A percentile compares a stretch with the other conserved stretches of the same genome.
Conservation (phyloP, 2,329 filamentous ascomycete species). For the Neurospora crassa region DNA sequence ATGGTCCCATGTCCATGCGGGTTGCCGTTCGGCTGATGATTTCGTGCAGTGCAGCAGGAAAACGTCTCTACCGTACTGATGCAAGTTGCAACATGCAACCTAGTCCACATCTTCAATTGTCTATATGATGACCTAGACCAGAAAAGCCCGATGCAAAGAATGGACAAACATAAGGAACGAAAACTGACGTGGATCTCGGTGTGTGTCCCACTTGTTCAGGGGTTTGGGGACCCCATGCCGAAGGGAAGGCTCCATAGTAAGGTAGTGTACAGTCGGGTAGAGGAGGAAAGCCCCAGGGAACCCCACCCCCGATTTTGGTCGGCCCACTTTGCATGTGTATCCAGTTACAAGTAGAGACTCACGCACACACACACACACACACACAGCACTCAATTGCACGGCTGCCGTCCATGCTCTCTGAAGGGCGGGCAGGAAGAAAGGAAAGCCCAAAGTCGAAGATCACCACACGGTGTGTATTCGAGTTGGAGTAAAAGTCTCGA, state of each 20-base stretch:
- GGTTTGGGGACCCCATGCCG: not conserved
- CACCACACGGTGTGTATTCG: not conserved
- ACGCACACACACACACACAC: not conserved
- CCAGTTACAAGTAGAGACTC: not conserved
- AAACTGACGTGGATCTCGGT: not conserved
- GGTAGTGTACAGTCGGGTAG: accelerated
- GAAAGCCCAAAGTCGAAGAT: not conserved
- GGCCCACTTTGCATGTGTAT: not conserved
- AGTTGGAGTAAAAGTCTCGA: not conserved
- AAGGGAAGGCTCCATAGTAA: not conserved
- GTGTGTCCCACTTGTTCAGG: not conserved
- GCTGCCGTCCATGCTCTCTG: not conserved
- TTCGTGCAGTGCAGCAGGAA: not conserved
- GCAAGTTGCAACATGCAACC: not conserved
- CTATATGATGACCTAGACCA: not conserved
- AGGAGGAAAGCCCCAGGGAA: not conserved
- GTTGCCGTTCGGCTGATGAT: not conserved
- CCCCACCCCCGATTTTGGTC: not conserved
- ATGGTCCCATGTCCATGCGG: not conserved
- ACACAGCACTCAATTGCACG: not conserved
- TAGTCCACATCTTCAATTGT: not conserved
- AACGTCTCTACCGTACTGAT: not conserved
- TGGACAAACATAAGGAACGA: not conserved
- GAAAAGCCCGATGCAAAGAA: not conserved
- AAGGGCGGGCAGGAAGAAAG: not conserved